A percentile compares a stretch with the other conserved stretches of the same genome.
These are phyloP conservation scores for Amniculicola lignicola DNA, from an alignment of 495 filamentous ascomycete species.

Conservation along the genomic window DNA sequence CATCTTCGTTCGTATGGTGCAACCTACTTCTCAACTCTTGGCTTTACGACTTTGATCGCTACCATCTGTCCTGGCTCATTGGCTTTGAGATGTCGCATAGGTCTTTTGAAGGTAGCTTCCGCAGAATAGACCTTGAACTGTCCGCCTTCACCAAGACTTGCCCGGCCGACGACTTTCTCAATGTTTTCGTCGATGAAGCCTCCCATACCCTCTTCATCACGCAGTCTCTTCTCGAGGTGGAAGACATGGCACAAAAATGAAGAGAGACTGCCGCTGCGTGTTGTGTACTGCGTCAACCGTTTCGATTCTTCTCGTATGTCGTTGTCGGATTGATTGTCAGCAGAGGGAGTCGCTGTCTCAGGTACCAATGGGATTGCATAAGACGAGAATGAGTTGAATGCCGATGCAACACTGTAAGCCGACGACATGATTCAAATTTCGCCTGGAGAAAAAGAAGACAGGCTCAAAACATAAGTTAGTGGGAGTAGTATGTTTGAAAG, in stretches of 20 bases:
- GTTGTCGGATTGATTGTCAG: background rate
- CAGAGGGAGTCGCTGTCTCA: background rate
- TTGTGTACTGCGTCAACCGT: no score
- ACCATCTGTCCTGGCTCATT: constrained; percentile 3
- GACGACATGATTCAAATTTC: background rate
- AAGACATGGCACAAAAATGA: constrained; percentile 14
- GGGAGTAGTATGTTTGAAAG: background rate
- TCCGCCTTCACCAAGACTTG: background rate
- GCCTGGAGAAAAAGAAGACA: background rate
- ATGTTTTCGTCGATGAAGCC: background rate
- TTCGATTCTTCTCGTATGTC: no score
- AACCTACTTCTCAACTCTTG: background rate
- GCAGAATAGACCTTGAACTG: no score
- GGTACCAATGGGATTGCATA: no score
- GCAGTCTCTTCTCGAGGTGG: constrained; percentile 1
- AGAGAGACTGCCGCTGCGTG: no score
- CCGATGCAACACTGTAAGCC: background rate
- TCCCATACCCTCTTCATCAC: no score
- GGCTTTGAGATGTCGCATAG: background rate
- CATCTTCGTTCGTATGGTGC: no score
- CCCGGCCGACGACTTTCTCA: background rate
- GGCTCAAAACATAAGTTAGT: background rate
- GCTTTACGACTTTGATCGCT: constrained; percentile 4
- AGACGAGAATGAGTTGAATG: background rate
- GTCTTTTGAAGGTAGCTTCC: no score